Percentiles rank a stretch among this genome's conserved stretches.
Conservation (phyloP, 768 basidiomycete genomes). For the Gyrodon lividus region DNA sequence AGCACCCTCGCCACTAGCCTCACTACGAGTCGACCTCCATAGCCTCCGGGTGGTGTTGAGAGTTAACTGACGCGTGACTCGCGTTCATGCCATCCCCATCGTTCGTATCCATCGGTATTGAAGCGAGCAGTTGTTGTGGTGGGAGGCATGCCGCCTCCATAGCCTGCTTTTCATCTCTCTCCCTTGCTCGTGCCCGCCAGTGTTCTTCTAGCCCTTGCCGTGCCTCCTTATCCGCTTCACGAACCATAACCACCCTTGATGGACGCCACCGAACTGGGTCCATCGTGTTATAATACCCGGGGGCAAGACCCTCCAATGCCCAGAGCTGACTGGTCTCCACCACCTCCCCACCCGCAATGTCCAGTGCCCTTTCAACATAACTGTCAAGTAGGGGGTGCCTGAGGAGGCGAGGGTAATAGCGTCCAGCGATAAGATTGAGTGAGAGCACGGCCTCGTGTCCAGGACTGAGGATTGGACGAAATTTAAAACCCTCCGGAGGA, state of each 20-base stretch:
- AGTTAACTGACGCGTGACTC: not conserved
- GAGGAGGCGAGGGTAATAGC: slow-evolving; percentile 77
- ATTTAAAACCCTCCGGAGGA: slow-evolving; percentile 66
- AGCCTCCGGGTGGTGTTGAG: slow-evolving; percentile 4
- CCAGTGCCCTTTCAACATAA: slow-evolving; percentile 39
- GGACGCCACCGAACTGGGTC: slow-evolving; percentile 63
- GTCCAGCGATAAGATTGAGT: slow-evolving; percentile 68
- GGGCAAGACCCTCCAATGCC: slow-evolving; percentile 68
- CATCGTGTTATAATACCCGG: slow-evolving; percentile 67
- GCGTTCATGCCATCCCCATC: not conserved
- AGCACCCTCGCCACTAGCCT: not conserved
- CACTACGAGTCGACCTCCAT: slow-evolving; percentile 20
- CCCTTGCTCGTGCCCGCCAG: slow-evolving; percentile 32
- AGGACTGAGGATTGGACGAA: slow-evolving; percentile 61
- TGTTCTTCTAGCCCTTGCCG: slow-evolving; percentile 41
- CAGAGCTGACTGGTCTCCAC: slow-evolving; percentile 53
- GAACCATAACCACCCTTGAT: slow-evolving; percentile 54
- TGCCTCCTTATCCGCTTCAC: slow-evolving; percentile 57
- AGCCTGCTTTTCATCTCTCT: slow-evolving; percentile 25
- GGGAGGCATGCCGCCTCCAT: slow-evolving; percentile 16
- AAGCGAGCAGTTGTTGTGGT: slow-evolving; percentile 5
- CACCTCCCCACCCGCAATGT: slow-evolving; percentile 37
- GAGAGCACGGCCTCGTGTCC: slow-evolving; percentile 67
- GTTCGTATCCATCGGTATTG: slow-evolving; percentile 3
- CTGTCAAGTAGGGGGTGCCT: slow-evolving; percentile 57